Base-by-base conservation (phyloP, 345 rosid genomes). In the Arabis hirsuta region DNA sequence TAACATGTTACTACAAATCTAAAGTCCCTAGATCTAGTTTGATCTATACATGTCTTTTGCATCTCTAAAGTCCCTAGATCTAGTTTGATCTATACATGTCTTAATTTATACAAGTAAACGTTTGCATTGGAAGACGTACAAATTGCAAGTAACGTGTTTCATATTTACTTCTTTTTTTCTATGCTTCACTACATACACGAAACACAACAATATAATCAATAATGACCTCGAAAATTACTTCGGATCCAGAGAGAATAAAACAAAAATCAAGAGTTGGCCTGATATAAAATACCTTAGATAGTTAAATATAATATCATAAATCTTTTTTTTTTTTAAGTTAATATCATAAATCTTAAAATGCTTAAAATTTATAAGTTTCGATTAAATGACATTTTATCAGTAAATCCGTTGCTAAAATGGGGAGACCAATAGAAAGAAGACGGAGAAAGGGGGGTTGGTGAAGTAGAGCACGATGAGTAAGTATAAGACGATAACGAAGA, bases 351-450 rank as follows among this genome's bases (percentile, higher is more conserved):
- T 10, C 11, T 44, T 26, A 5, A 22, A 45, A 46, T 65, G 44
- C 7, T 55, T 73, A 66, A 26, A 27, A 10, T 2, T 36, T 55
- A 16, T 8, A 6, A 46, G 34, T 46, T 2, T 24, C 43, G 42
- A 55, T 55, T 36, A 42, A 16, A 7, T 48, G 12, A 55, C 12
- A 36, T 24, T 64, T 43, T 29, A 55, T 64, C 71, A 46, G 51
- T 45, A 14, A 73, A 64, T 22, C 22, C 48, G 7, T 34, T 36
- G 14, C 24, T 24, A 12, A 36, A 46, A 58, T 12, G 39, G 19
- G 85, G 78, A 48, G 86, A 79, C 82, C 88, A 80, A 16, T 87
- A 76, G 11, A 80, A 74, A 44, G 86, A 78, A 66, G 45, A 43
- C 62, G 87, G 90, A 34, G 92, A 86, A 55, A 80, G 9, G 4